Conservation (phyloP, 495 filamentous ascomycete species). For the Evansstolkia leycettana region DNA sequence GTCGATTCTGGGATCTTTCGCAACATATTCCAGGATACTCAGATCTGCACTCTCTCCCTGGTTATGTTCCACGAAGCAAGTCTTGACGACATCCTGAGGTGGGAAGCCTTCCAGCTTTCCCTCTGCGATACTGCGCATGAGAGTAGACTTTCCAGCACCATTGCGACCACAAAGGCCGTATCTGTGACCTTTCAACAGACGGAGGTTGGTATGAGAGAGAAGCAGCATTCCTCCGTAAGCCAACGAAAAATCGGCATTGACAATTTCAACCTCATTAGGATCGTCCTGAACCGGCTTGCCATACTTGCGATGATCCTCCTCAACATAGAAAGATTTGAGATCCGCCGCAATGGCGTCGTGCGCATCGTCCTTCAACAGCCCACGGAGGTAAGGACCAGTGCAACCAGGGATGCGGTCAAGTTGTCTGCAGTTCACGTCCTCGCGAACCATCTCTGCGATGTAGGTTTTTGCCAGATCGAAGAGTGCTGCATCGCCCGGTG, state of each 20-base stretch:
- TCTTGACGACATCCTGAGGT: slow-evolving; percentile 74
- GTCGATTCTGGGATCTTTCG: slow-evolving; percentile 68
- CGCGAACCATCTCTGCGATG: slow-evolving; percentile 74
- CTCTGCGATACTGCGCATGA: slow-evolving; percentile 92
- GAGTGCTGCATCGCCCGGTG: slow-evolving; percentile 46
- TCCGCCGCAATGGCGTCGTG: slow-evolving; percentile 49
- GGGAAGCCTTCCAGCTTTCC: slow-evolving; percentile 98
- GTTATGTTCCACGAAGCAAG: slow-evolving; percentile 98
- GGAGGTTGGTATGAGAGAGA: slow-evolving; percentile 90
- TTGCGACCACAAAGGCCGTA: slow-evolving; percentile 97
- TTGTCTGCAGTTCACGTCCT: slow-evolving; percentile 78
- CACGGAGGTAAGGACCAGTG: slow-evolving; percentile 61
- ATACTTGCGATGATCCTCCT: slow-evolving; percentile 76
- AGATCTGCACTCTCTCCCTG: slow-evolving; percentile 94
- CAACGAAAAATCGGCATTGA: slow-evolving; percentile 95
- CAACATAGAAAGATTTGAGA: slow-evolving; percentile 58
- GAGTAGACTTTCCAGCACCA: slow-evolving; percentile 93
- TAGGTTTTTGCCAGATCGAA: slow-evolving; percentile 60
- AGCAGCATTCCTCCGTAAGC: slow-evolving; percentile 98
- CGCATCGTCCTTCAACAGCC: slow-evolving; percentile 47
- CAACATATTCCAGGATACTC: slow-evolving; percentile 83
- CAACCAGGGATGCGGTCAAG: slow-evolving; percentile 54
- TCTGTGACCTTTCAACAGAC: slow-evolving; percentile 86
- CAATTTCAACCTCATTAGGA: slow-evolving; percentile 82
- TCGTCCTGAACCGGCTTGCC: slow-evolving; percentile 76